Conservation (phyloP, 352 stramenopile genomes). For the Globisporangium acanthophoron region DNA sequence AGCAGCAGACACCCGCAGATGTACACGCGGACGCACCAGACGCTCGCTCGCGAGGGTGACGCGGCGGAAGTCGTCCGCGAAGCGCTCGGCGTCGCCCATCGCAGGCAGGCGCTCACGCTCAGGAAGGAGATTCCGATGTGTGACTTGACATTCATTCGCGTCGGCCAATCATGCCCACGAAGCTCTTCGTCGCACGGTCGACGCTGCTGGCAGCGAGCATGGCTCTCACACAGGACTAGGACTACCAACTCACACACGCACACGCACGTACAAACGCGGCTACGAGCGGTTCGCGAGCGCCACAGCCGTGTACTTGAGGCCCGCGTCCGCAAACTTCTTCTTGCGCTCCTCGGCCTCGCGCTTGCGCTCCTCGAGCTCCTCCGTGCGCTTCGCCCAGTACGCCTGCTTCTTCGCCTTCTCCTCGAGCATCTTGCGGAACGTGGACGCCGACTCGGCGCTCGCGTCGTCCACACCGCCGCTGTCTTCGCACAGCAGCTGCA, state of each 20-base stretch:
- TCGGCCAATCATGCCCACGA: neutral
- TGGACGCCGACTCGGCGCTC: constrained; percentile 16
- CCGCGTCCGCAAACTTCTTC: constrained; percentile 60
- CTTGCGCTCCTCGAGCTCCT: constrained; percentile 73
- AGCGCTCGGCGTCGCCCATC: constrained; percentile 3
- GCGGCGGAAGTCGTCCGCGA: constrained; percentile 14
- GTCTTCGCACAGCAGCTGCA: constrained; percentile 75
- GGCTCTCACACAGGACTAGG: no score
- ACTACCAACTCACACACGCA: neutral
- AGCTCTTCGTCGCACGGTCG: neutral
- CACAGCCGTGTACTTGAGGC: constrained; percentile 82
- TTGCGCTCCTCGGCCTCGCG: constrained; percentile 72
- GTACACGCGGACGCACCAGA: constrained; percentile 19
- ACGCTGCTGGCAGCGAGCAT: no score
- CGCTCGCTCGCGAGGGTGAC: constrained; percentile 31
- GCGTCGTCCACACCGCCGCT: constrained; percentile 24
- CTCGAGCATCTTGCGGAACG: constrained; percentile 69
- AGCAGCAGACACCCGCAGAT: neutral
- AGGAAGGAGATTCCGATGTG: neutral
- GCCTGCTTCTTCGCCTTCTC: constrained; percentile 71
- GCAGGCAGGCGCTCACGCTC: neutral
- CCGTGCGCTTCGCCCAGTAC: constrained; percentile 72
- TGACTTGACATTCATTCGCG: neutral
- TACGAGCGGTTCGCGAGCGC: constrained; percentile 63
- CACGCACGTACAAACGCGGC: neutral